These are phyloP conservation scores for Cyberlindnera lachancei DNA, from an alignment of 805 yeast genomes.

Conservation along the genomic window DNA sequence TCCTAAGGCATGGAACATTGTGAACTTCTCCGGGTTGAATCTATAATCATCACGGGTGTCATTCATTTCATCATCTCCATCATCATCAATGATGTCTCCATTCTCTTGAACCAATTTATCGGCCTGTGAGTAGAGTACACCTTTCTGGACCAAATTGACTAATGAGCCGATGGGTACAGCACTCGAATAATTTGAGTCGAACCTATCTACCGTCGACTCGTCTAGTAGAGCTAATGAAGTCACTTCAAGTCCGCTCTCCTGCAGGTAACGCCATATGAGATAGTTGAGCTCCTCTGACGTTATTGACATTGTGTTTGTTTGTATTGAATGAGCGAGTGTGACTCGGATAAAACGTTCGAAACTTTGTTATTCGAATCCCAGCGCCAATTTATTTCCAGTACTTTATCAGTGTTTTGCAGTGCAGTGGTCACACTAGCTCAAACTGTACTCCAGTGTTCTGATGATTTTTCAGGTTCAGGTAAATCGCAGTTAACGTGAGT, in stretches of 20 bases:
- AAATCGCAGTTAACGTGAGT: too few relatives aligned
- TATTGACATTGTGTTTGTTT: too few relatives aligned
- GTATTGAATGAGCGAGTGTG: too few relatives aligned
- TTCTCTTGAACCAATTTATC: constrained; percentile 44
- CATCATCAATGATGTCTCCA: constrained; percentile 21
- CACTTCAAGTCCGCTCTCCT: constrained; percentile 72
- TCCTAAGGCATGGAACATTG: constrained; percentile 48
- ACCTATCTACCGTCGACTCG: constrained; percentile 54
- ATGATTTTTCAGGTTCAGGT: too few relatives aligned
- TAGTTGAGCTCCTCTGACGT: constrained; percentile 83
- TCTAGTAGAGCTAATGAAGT: constrained; percentile 77
- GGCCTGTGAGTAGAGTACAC: constrained; percentile 68
- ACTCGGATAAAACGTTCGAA: too few relatives aligned
- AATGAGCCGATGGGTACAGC: constrained; percentile 72
- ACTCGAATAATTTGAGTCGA: constrained; percentile 42
- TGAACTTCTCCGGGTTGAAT: constrained; percentile 27
- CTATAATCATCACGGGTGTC: constrained; percentile 6
- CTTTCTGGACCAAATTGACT: constrained; percentile 78
- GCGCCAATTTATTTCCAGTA: too few relatives aligned
- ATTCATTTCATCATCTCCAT: constrained; percentile 8
- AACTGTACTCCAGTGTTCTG: too few relatives aligned
- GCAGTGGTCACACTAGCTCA: too few relatives aligned
- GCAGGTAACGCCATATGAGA: constrained; percentile 86
- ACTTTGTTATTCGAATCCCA: too few relatives aligned
- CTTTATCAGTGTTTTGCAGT: too few relatives aligned